A percentile compares a stretch with the other conserved stretches of the same genome.
Evolutionary conservation across 169 alveolate genomes (phyloP).

Genomic region (Babesia sp.): DNA sequence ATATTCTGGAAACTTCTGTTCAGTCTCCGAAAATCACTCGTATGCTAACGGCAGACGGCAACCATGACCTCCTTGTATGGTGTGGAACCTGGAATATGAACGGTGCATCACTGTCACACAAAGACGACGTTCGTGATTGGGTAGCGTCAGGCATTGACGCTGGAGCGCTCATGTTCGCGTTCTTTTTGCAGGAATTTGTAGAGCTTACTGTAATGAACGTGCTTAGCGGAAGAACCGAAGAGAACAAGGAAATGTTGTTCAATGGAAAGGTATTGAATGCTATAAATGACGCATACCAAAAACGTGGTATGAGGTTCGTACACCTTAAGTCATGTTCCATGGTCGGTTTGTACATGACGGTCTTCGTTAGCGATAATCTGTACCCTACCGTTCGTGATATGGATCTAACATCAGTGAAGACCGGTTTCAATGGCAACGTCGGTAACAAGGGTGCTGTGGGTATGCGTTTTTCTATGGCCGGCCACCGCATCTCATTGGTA

Average conservation of each 20-base stretch:
- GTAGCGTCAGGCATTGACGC: conserved; percentile 40
- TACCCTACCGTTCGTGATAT: conserved; percentile 22
- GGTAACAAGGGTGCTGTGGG: conserved; percentile 70
- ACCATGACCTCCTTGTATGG: conserved; percentile 67
- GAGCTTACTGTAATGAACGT: conserved; percentile 44
- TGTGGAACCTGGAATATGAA: conserved; percentile 79
- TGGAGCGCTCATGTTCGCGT: conserved; percentile 68
- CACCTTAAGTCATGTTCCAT: conserved; percentile 47
- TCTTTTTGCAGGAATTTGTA: conserved; percentile 76
- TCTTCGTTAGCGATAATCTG: conserved; percentile 35
- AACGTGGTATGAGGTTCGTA: conserved; percentile 1
- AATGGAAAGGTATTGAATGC: conserved; percentile 17
- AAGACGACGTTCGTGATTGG: conserved; percentile 73
- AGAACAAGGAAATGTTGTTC: conserved; percentile 58
- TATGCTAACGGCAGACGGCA: not conserved
- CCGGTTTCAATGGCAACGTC: conserved; percentile 54
- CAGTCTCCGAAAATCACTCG: not conserved
- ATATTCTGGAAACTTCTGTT: not conserved
- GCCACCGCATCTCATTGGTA: conserved; percentile 34
- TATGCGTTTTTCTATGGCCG: conserved; percentile 23
- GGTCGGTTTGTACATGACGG: conserved; percentile 58
- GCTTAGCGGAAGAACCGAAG: conserved; percentile 36
- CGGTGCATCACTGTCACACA: conserved; percentile 64
- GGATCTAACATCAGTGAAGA: conserved; percentile 37
- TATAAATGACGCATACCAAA: not conserved